These are phyloP conservation scores for Coemansia sp. DNA, from an alignment of 192 early-diverging fungal genomes.

Conservation along the genomic window DNA sequence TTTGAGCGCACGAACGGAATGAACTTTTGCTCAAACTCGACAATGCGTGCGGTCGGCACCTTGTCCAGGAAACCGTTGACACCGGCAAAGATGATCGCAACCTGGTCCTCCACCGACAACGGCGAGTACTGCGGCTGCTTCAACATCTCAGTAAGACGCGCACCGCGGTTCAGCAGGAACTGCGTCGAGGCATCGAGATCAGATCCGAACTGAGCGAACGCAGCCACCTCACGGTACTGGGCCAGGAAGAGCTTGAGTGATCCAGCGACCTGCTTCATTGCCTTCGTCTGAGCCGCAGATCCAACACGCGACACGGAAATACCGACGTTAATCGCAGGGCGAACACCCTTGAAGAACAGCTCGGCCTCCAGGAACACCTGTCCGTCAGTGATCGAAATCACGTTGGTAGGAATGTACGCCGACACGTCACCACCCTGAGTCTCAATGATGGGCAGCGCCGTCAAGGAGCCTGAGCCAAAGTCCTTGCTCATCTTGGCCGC, in stretches of 20 bases:
- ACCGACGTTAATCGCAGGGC: slow-evolving; percentile 99
- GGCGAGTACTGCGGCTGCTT: slow-evolving; percentile 99
- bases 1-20: slow-evolving; percentile 84
- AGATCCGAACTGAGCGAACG: slow-evolving; percentile 99
- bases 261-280: slow-evolving; percentile 99
- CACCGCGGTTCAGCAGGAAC: slow-evolving; percentile 99
- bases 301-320: slow-evolving; percentile 99
- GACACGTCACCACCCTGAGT: slow-evolving; percentile 99
- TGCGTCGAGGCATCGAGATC: slow-evolving; percentile 99
- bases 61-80: slow-evolving; percentile 99
- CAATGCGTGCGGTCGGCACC: slow-evolving; percentile 89
- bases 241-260: slow-evolving; percentile 99
- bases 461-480: slow-evolving; percentile 94
- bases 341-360: slow-evolving; percentile 99
- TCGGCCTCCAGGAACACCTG: slow-evolving; percentile 99
- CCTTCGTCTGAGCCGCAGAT: slow-evolving; percentile 99
- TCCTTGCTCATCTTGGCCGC: slow-evolving; percentile 99
- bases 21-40: slow-evolving; percentile 89
- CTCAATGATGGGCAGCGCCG: slow-evolving; percentile 98
- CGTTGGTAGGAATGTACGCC: slow-evolving; percentile 99
- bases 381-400: slow-evolving; percentile 99
- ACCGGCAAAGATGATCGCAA: slow-evolving; percentile 97
- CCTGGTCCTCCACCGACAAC: slow-evolving; percentile 95
- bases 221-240: slow-evolving; percentile 99
- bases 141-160: slow-evolving; percentile 97